These are phyloP conservation scores for Stachybotrys elegans DNA, from an alignment of 2,329 filamentous ascomycete species.

Conservation along the genomic window DNA sequence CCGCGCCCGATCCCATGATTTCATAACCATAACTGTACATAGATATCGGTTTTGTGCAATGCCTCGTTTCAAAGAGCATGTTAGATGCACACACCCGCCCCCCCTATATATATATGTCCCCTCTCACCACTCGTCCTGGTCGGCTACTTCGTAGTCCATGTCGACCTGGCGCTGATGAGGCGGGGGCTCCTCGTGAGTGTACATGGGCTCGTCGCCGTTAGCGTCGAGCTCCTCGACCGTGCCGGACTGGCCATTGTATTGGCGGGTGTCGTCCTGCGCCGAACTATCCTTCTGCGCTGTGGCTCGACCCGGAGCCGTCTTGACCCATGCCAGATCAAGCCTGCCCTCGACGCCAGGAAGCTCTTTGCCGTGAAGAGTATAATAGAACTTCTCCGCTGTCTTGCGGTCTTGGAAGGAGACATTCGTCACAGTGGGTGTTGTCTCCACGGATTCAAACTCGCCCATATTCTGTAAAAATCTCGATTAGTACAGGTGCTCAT, in stretches of 20 bases:
- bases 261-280: background rate
- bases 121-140: conserved; percentile 41
- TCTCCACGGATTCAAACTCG: conserved; percentile 55
- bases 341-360: conserved; percentile 59
- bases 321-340: conserved; percentile 62
- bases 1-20: no score
- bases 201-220: conserved; percentile 20
- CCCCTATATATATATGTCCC: no score
- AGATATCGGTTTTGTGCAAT: no score
- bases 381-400: conserved; percentile 66
- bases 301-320: conserved; percentile 15
- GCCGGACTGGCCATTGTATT: background rate
- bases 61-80: no score
- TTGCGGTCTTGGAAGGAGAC: conserved; percentile 63
- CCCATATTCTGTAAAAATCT: conserved; percentile 46
- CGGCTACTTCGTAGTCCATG: conserved; percentile 51
- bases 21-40: no score
- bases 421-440: conserved; percentile 39
- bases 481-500: conserved; percentile 2
- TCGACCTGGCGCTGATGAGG: conserved; percentile 23
- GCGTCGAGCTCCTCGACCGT: background rate
- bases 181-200: conserved; percentile 12
- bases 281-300: background rate
- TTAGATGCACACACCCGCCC: no score
- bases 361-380: conserved; percentile 47